phyloP scores from a whole-genome alignment of 345 rosid genomes.

The Eucalyptus grandis region DNA sequence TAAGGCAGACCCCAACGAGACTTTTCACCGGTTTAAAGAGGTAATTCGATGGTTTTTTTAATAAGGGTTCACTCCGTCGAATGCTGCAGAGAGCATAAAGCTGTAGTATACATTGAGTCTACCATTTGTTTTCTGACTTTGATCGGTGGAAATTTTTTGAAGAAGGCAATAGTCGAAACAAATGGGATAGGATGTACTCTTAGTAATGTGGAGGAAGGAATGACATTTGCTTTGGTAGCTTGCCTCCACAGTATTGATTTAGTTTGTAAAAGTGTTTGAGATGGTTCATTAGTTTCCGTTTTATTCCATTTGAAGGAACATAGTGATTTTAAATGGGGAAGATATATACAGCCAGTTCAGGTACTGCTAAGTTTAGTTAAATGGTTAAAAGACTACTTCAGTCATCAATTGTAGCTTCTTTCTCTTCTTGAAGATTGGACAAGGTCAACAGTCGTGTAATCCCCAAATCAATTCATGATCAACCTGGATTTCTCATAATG shows the following conservation, averaged over 20 bases:
- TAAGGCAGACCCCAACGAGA: constrained; percentile 10
- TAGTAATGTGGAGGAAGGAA: background rate
- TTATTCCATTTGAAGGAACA: background rate
- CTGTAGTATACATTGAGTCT: background rate
- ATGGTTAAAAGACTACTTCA: background rate
- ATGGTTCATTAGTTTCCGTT: background rate
- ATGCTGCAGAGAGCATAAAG: background rate
- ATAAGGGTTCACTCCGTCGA: background rate
- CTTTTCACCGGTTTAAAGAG: constrained; percentile 57
- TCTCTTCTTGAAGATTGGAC: background rate
- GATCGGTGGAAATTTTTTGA: background rate
- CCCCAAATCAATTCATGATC: background rate
- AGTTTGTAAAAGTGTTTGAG: background rate
- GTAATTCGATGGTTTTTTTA: constrained; percentile 11
- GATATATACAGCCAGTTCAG: background rate
- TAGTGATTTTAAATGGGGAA: background rate
- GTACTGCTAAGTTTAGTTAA: background rate
- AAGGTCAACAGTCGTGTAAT: background rate
- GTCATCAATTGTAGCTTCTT: background rate
- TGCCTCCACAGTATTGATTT: background rate
- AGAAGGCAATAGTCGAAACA: background rate
- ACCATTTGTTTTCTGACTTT: background rate
- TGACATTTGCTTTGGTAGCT: background rate
- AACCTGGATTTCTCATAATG: background rate
- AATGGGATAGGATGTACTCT: background rate